These are phyloP conservation scores for Thuja plicata DNA, from an alignment of 83 land plant species.

Conservation along the genomic window DNA sequence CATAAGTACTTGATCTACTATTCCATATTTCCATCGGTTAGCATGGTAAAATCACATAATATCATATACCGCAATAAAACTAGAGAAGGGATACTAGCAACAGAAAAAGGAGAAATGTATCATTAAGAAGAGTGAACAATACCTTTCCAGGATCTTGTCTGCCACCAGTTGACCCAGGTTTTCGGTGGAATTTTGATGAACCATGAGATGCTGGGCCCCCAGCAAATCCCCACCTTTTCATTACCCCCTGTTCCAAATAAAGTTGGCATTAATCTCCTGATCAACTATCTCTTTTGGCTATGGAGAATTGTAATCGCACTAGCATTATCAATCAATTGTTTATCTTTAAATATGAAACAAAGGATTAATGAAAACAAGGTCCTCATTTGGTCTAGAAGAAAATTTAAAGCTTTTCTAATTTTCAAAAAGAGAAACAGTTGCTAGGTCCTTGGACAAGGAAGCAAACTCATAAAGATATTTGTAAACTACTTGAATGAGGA, in stretches of 20 bases:
- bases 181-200: conserved; percentile 85
- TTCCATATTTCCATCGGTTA: not conserved
- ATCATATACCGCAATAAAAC: not conserved
- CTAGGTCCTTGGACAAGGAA: not conserved
- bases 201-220: conserved; percentile 99
- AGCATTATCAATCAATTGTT: not conserved
- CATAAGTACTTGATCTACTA: not conserved
- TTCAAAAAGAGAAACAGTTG: not conserved
- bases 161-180: conserved; percentile 91
- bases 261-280: not conserved
- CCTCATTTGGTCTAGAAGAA: not conserved
- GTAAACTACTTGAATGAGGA: not conserved
- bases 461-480: not conserved
- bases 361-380: not conserved
- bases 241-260: conserved; percentile 72
- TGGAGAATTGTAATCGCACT: not conserved
- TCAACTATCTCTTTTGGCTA: not conserved
- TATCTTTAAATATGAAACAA: not conserved
- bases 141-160: conserved; percentile 99
- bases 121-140: not conserved
- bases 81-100: not conserved
- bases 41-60: not conserved
- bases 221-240: conserved; percentile 88
- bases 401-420: not conserved
- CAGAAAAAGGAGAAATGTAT: not conserved